Percentiles rank a stretch among this genome's conserved stretches.
These are phyloP conservation scores for Eucalyptus sideroxylon DNA, from an alignment of 345 rosid genomes.

Conservation along the genomic window DNA sequence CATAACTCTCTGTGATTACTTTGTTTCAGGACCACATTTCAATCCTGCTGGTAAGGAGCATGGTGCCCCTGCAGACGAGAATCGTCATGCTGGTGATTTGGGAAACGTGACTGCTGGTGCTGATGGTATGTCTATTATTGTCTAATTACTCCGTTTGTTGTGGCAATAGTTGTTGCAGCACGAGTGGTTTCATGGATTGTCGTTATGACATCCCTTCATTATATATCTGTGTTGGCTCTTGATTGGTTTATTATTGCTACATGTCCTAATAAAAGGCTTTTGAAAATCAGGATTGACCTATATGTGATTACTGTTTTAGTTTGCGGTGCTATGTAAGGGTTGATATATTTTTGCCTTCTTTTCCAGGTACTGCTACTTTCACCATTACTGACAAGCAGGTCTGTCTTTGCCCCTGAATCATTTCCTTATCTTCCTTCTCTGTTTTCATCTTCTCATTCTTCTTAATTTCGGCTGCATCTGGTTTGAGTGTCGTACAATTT, in stretches of 20 bases:
- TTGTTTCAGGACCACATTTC: constrained; percentile 62
- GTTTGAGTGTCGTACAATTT: neutral
- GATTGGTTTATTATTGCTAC: neutral
- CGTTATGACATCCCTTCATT: neutral
- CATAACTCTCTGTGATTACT: neutral
- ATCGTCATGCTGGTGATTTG: constrained; percentile 93
- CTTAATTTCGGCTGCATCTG: neutral
- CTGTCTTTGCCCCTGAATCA: neutral
- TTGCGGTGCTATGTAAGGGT: neutral
- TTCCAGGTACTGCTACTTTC: constrained; percentile 60
- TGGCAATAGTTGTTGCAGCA: neutral
- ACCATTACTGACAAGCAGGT: constrained; percentile 56
- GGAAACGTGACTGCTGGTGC: constrained; percentile 74
- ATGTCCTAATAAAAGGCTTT: neutral
- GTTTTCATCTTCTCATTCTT: neutral
- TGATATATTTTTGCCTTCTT: neutral
- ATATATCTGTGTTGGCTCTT: neutral
- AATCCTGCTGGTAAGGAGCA: constrained; percentile 83
- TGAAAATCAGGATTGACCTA: neutral
- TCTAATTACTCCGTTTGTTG: neutral
- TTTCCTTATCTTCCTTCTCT: neutral
- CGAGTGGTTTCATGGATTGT: neutral
- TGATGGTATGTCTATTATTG: constrained; percentile 40
- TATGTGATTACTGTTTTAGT: neutral
- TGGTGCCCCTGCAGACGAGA: constrained; percentile 80